A percentile compares a stretch with the other conserved stretches of the same genome.
Conservation (phyloP, 2,329 filamentous ascomycete species). For the Cytospora chrysosperma region DNA sequence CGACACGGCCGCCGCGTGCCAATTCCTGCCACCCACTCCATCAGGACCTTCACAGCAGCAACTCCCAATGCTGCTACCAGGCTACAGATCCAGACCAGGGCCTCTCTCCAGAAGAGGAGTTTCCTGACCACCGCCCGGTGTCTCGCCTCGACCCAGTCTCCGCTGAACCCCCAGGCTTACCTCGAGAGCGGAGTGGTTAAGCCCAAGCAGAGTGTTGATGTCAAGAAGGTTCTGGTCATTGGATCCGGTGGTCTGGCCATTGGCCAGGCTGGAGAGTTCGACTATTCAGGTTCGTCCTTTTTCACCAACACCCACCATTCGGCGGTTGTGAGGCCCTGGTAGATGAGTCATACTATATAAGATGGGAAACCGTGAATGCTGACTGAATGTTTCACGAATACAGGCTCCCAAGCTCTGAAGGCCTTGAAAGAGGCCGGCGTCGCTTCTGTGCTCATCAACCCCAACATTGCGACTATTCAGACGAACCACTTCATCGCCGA, state of each 20-base stretch:
- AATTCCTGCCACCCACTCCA: slow-evolving; percentile 43
- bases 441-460: slow-evolving; percentile 89
- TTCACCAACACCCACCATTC: slow-evolving; percentile 2
- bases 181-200: slow-evolving; percentile 85
- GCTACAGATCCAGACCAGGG: slow-evolving; percentile 34
- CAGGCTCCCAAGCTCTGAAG: slow-evolving; percentile 94
- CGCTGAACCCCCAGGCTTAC: slow-evolving; percentile 83
- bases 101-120: slow-evolving; percentile 45
- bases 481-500: slow-evolving; percentile 95
- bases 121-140: slow-evolving; percentile 48
- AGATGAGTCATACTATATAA: slow-evolving; percentile 31
- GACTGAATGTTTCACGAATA: slow-evolving; percentile 25
- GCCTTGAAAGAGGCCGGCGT: slow-evolving; percentile 95
- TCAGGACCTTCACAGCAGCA: slow-evolving; percentile 43
- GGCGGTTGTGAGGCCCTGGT: slow-evolving; percentile 14
- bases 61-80: slow-evolving; percentile 36
- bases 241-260: slow-evolving; percentile 93
- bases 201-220: slow-evolving; percentile 74
- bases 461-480: slow-evolving; percentile 98
- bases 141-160: slow-evolving; percentile 55
- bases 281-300: slow-evolving; percentile 82
- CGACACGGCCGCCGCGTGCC: slow-evolving; percentile 54
- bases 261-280: slow-evolving; percentile 96
- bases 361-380: slow-evolving; percentile 19
- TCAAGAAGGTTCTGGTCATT: slow-evolving; percentile 97